These are phyloP conservation scores for Candida glucosophila DNA, from an alignment of 1,139 yeast genomes.

Conservation along the genomic window DNA sequence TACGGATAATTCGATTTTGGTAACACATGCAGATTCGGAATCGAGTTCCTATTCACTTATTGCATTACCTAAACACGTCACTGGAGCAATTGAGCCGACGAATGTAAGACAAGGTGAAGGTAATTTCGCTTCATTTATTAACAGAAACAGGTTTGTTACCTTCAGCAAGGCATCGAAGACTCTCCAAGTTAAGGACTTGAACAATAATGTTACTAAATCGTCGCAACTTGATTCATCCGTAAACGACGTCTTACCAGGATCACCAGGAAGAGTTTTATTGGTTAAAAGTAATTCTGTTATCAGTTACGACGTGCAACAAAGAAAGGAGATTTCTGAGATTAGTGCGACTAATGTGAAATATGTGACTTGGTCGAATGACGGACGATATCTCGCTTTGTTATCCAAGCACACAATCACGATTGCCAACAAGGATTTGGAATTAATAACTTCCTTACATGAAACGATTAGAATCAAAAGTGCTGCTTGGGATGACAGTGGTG, in stretches of 20 bases:
- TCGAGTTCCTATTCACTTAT: constrained; percentile 64
- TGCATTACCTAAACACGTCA: constrained; percentile 74
- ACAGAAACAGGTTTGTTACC: constrained; percentile 89
- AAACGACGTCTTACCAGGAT: constrained; percentile 67
- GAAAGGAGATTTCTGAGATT: constrained; percentile 64
- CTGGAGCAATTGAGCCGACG: constrained; percentile 88
- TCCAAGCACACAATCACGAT: constrained; percentile 91
- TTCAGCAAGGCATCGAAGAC: constrained; percentile 56
- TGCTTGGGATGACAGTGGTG: constrained; percentile 95
- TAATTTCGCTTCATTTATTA: constrained; percentile 79
- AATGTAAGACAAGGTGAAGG: constrained; percentile 76
- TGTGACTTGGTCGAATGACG: constrained; percentile 83
- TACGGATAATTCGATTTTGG: constrained; percentile 78
- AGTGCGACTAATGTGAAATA: constrained; percentile 78
- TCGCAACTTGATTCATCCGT: constrained; percentile 68
- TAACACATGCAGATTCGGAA: constrained; percentile 67
- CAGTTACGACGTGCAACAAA: constrained; percentile 88
- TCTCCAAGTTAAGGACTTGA: constrained; percentile 77
- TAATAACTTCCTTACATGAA: constrained; percentile 84
- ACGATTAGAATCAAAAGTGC: constrained; percentile 96
- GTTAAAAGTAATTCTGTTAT: constrained; percentile 67
- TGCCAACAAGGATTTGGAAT: constrained; percentile 70
- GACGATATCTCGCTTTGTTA: constrained; percentile 78
- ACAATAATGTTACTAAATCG: constrained; percentile 72
- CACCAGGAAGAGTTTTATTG: constrained; percentile 76